These are phyloP conservation scores for Botrytis medusae DNA, from an alignment of 2,329 filamentous ascomycete genomes.

Conservation along the genomic window DNA sequence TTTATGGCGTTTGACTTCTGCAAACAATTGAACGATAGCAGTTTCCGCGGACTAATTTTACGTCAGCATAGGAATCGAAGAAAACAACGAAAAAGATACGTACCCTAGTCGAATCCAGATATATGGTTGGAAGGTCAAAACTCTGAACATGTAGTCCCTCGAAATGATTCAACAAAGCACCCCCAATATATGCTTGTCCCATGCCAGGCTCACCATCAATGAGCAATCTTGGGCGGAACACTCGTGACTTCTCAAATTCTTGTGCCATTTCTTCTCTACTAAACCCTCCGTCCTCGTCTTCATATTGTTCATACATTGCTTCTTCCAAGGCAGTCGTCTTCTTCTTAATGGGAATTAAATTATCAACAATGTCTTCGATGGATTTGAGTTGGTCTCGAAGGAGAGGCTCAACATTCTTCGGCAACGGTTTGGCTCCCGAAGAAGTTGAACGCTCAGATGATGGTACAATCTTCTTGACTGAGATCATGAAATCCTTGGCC, in stretches of 20 bases:
- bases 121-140: conserved; percentile 84
- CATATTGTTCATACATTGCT: conserved; percentile 84
- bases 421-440: conserved; percentile 78
- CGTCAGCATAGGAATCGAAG: conserved; percentile 22
- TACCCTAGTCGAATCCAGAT: conserved; percentile 77
- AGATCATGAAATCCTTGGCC: conserved; percentile 95
- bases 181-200: conserved; percentile 88
- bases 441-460: conserved; percentile 89
- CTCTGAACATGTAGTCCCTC: conserved; percentile 93
- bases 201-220: conserved; percentile 82
- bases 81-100: conserved; percentile 37
- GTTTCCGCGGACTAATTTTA: conserved; percentile 57
- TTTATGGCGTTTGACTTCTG: conserved; percentile 90
- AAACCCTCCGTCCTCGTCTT: conserved; percentile 81
- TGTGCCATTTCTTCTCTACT: conserved; percentile 71
- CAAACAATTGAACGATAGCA: conserved; percentile 85
- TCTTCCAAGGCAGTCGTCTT: conserved; percentile 88
- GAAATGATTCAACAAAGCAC: conserved; percentile 83
- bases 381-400: conserved; percentile 68
- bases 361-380: conserved; percentile 69
- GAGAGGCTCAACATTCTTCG: conserved; percentile 77
- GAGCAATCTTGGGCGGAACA: conserved; percentile 85
- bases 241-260: conserved; percentile 82
- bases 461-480: conserved; percentile 92
- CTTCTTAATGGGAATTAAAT: conserved; percentile 80